phyloP scores from a whole-genome alignment of 768 basidiomycete genomes.

The Candolleomyces eurysporus region DNA sequence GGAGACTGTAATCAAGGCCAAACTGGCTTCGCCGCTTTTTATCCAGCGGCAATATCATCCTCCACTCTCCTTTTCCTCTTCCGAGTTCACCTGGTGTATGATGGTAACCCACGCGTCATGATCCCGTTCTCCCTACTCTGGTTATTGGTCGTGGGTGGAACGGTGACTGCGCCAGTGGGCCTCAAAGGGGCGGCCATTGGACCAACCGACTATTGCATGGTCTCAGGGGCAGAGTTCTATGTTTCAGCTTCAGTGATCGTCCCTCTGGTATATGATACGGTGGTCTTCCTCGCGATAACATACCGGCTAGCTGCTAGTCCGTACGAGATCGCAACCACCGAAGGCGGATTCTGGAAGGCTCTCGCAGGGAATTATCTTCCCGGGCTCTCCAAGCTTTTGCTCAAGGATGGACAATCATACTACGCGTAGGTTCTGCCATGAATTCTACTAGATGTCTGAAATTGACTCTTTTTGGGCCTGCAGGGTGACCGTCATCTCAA shows the following conservation, averaged over 20 bases:
- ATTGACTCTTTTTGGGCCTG: too few relatives aligned
- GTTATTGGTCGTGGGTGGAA: constrained; percentile 24
- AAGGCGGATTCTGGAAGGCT: constrained; percentile 8
- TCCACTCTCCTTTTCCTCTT: constrained; percentile 27
- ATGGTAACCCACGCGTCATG: constrained; percentile 17
- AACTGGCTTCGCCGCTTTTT: constrained; percentile 16
- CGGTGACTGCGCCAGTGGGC: constrained; percentile 23
- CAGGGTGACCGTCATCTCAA: constrained; percentile 6
- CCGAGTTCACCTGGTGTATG: constrained; percentile 24
- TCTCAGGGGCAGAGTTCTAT: constrained; percentile 13
- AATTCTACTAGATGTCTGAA: too few relatives aligned
- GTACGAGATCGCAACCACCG: background rate
- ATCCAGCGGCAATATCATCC: constrained; percentile 17
- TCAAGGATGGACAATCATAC: constrained; percentile 30
- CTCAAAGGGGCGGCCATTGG: constrained; percentile 19
- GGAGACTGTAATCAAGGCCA: constrained; percentile 14
- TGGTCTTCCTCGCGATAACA: constrained; percentile 30
- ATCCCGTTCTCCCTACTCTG: constrained; percentile 27
- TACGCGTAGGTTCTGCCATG: constrained; percentile 25
- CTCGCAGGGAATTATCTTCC: constrained; percentile 25
- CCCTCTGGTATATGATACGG: constrained; percentile 24
- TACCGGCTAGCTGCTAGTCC: constrained; percentile 20
- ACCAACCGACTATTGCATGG: constrained; percentile 23
- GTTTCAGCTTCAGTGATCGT: constrained; percentile 17
- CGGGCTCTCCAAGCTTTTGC: constrained; percentile 19